phyloP scores from a whole-genome alignment of 805 yeast genomes.

The Candida coleopterorum region DNA sequence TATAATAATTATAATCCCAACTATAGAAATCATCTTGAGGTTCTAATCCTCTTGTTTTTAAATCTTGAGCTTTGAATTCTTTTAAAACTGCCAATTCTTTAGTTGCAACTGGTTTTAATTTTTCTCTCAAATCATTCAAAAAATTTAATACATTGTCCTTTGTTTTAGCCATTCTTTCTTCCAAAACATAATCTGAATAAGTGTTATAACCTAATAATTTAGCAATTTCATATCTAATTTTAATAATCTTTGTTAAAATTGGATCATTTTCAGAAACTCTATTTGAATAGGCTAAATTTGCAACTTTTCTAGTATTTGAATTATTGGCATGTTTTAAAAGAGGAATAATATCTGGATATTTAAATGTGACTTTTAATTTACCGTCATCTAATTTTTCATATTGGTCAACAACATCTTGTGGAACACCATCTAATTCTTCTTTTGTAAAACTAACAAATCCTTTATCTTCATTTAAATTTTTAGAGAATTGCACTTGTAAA shows the following conservation, averaged over 20 bases:
- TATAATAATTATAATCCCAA: constrained; percentile 74
- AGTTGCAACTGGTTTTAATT: constrained; percentile 55
- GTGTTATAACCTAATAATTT: constrained; percentile 58
- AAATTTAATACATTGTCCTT: constrained; percentile 57
- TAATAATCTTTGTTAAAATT: constrained; percentile 55
- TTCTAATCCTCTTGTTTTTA: constrained; percentile 38
- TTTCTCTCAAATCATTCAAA: constrained; percentile 54
- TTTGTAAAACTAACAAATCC: constrained; percentile 55
- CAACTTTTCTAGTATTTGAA: constrained; percentile 60
- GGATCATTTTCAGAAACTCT: constrained; percentile 63
- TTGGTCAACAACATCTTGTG: constrained; percentile 55
- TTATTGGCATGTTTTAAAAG: constrained; percentile 67
- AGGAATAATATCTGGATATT: constrained; percentile 77
- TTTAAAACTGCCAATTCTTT: constrained; percentile 48
- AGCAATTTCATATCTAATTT: constrained; percentile 60
- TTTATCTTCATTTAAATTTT: constrained; percentile 67
- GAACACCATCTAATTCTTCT: constrained; percentile 71
- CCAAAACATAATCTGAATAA: constrained; percentile 67
- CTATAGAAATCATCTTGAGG: constrained; percentile 41
- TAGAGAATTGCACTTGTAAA: constrained; percentile 52
- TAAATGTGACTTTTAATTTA: constrained; percentile 61
- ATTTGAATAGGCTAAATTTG: constrained; percentile 63
- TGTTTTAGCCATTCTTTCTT: constrained; percentile 76
- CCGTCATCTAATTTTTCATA: constrained; percentile 45
- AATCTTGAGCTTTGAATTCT: constrained; percentile 51